phyloP scores from a whole-genome alignment of 805 yeast species.

The Ogataea populi-albae region DNA sequence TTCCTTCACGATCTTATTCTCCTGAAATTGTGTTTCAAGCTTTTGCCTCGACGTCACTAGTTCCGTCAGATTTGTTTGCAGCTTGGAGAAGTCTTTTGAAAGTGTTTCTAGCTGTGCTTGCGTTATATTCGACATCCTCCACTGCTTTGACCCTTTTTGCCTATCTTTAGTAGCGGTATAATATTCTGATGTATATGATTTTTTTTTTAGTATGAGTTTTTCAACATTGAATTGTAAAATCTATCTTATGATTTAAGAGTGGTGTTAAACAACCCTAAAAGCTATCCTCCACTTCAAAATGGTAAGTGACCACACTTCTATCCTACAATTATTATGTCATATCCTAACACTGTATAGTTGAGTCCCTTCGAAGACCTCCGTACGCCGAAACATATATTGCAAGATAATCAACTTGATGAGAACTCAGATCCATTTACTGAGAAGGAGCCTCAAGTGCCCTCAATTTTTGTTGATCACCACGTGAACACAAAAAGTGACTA shows the following conservation, averaged over 20 bases:
- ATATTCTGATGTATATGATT: too few relatives aligned
- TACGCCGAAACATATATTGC: constrained; percentile 46
- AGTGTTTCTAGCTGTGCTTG: constrained; percentile 20
- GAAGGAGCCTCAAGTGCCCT: constrained; percentile 28
- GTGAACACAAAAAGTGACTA: constrained; percentile 18
- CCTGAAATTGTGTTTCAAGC: constrained; percentile 92
- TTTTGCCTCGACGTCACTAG: constrained; percentile 73
- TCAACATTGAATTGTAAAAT: too few relatives aligned
- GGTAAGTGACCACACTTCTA: too few relatives aligned
- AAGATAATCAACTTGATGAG: constrained; percentile 34
- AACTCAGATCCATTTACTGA: constrained; percentile 15
- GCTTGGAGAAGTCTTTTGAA: constrained; percentile 23
- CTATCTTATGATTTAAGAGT: too few relatives aligned
- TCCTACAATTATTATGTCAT: too few relatives aligned
- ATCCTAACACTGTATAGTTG: too few relatives aligned
- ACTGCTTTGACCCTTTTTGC: too few relatives aligned
- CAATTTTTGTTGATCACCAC: constrained; percentile 23
- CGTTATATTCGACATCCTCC: constrained; percentile 1
- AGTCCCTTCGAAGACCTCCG: constrained; percentile 47
- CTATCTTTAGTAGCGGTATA: too few relatives aligned
- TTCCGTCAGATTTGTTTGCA: constrained; percentile 38
- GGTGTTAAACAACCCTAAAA: too few relatives aligned
- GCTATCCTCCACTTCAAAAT: too few relatives aligned
- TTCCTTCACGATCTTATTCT: constrained; percentile 80
- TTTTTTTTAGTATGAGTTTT: too few relatives aligned